phyloP scores from a whole-genome alignment of 2,329 filamentous ascomycete species.

The Diplodia scrobiculata region DNA sequence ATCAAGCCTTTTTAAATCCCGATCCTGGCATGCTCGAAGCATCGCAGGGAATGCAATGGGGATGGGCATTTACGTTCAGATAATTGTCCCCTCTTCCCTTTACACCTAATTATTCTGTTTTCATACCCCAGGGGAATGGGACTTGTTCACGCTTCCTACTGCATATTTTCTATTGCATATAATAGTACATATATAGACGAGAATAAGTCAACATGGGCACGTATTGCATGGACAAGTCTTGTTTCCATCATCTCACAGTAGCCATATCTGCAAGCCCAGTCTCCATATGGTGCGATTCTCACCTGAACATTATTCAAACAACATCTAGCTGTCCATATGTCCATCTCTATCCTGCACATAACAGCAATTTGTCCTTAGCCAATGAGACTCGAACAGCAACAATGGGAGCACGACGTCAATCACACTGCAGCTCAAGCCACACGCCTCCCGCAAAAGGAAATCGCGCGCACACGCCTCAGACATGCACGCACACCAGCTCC shows the following conservation, averaged over 20 bases:
- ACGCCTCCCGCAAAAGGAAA: not conserved
- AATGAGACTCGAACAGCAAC: not conserved
- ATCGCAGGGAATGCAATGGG: not conserved
- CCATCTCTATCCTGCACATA: not conserved
- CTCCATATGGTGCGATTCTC: not conserved
- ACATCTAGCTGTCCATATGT: not conserved
- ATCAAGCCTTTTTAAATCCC: not conserved
- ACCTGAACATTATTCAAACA: not conserved
- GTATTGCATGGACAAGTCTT: not conserved
- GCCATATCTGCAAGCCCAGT: not conserved
- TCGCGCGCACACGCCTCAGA: not conserved
- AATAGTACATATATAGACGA: conserved; percentile 16
- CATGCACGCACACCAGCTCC: not conserved
- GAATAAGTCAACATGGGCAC: not conserved
- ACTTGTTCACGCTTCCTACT: not conserved
- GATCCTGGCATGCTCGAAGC: not conserved
- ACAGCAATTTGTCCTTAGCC: not conserved
- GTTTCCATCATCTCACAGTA: not conserved
- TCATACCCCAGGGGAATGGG: conserved; percentile 16
- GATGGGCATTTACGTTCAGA: not conserved
- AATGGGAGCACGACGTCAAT: not conserved
- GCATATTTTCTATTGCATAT: conserved; percentile 15
- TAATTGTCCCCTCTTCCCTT: conserved; percentile 3
- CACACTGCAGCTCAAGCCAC: conserved; percentile 5
- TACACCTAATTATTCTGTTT: not conserved